Percentiles rank a stretch among this genome's conserved stretches.
phyloP scores from a whole-genome alignment of 1,284 basidiomycete genomes.

The Vanrija sp. region DNA sequence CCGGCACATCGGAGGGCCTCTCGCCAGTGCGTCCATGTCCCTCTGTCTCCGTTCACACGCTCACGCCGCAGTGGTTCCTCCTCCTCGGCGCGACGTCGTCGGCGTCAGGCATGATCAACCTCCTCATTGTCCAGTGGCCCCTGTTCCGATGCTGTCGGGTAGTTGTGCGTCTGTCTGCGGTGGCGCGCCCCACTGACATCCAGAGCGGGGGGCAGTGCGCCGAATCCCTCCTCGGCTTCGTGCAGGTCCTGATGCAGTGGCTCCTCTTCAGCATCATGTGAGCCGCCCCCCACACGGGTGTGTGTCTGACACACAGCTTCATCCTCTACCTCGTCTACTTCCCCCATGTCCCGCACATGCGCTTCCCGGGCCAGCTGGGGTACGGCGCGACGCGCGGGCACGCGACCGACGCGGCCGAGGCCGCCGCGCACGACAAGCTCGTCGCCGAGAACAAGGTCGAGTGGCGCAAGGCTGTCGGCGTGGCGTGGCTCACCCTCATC shows the following conservation, averaged over 20 bases:
- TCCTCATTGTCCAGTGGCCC: slow-evolving; percentile 87
- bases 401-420: neutral
- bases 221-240: slow-evolving; percentile 75
- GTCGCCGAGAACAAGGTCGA: slow-evolving; percentile 53
- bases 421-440: neutral
- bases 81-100: slow-evolving; percentile 83
- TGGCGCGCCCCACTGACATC: neutral
- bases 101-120: slow-evolving; percentile 74
- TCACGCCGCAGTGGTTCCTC: slow-evolving; percentile 64
- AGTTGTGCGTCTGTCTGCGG: slow-evolving; percentile 56
- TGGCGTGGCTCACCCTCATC: slow-evolving; percentile 66
- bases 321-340: slow-evolving; percentile 91
- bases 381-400: slow-evolving; percentile 50
- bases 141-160: slow-evolving; percentile 75
- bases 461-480: slow-evolving; percentile 70
- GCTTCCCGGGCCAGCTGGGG: slow-evolving; percentile 48
- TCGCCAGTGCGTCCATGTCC: slow-evolving; percentile 57
- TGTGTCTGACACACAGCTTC: slow-evolving; percentile 55
- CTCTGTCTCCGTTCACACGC: neutral
- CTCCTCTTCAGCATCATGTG: slow-evolving; percentile 79
- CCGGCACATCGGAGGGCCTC: slow-evolving; percentile 77
- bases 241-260: slow-evolving; percentile 84
- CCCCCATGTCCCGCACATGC: slow-evolving; percentile 53
- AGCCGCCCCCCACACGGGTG: slow-evolving; percentile 40
- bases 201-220: slow-evolving; percentile 70